phyloP scores from a whole-genome alignment of 2,329 filamentous ascomycete genomes.

The Neurospora crassa region DNA sequence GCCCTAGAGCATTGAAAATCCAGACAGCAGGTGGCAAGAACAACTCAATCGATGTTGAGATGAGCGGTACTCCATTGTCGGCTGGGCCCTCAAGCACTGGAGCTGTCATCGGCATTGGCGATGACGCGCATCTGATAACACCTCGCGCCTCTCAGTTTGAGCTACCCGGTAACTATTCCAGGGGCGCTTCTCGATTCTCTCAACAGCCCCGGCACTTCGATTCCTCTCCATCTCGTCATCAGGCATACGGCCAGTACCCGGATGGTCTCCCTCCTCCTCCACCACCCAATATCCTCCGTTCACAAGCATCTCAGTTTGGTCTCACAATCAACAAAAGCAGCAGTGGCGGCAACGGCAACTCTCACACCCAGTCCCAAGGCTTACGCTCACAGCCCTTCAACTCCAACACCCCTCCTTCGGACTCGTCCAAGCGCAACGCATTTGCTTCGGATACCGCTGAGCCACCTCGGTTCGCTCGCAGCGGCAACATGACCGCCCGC shows the following conservation, averaged over 20 bases:
- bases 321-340: neutral
- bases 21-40: neutral
- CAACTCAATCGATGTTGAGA: neutral
- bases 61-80: neutral
- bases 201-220: neutral
- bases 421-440: neutral
- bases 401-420: neutral
- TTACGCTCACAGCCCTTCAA: neutral
- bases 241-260: neutral
- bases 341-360: neutral
- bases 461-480: neutral
- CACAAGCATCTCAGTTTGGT: neutral
- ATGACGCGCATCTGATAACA: neutral
- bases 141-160: neutral
- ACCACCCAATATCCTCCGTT: neutral
- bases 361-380: neutral
- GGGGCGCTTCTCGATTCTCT: neutral
- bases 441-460: neutral
- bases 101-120: neutral
- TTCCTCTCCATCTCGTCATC: neutral
- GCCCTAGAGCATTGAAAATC: constrained; percentile 11
- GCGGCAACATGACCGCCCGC: no score
- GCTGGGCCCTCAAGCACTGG: neutral
- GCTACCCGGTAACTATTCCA: neutral
- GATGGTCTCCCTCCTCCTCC: neutral